These are phyloP conservation scores for Fraxinus paxiana DNA, from an alignment of 305 asterid genomes.

Conservation along the genomic window DNA sequence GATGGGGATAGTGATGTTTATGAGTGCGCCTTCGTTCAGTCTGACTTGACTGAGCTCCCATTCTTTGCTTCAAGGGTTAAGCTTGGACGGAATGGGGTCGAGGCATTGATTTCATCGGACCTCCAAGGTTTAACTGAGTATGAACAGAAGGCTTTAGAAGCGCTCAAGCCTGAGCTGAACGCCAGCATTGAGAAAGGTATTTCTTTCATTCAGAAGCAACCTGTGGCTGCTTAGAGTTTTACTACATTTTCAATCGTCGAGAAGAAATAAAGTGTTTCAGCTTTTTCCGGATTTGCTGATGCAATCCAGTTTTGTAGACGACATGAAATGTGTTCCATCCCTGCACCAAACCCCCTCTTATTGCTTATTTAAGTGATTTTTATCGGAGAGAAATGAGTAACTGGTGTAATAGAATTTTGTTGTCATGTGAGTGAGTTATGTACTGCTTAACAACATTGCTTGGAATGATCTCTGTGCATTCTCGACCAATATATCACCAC, in stretches of 20 bases:
- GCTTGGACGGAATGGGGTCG: slow-evolving; percentile 71
- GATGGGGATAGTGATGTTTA: slow-evolving; percentile 82
- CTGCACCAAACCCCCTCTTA: background rate
- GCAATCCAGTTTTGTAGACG: slow-evolving; percentile 58
- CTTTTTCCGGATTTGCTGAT: slow-evolving; percentile 22
- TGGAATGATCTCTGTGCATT: background rate
- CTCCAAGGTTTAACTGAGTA: slow-evolving; percentile 66
- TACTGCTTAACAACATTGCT: background rate
- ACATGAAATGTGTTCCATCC: slow-evolving; percentile 7
- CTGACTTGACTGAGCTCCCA: slow-evolving; percentile 66
- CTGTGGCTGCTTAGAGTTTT: slow-evolving; percentile 51
- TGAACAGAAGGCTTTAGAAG: slow-evolving; percentile 72
- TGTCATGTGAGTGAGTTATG: background rate
- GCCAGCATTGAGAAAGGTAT: slow-evolving; percentile 83
- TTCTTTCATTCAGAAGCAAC: slow-evolving; percentile 57
- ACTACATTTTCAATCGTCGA: slow-evolving; percentile 22
- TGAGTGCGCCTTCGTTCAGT: slow-evolving; percentile 67
- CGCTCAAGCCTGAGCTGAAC: slow-evolving; percentile 69
- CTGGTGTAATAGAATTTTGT: background rate
- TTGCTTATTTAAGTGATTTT: slow-evolving; percentile 16
- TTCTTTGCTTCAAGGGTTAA: slow-evolving; percentile 85
- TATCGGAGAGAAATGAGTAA: slow-evolving; percentile 8
- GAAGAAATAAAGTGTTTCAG: slow-evolving; percentile 34
- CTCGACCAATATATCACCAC: background rate
- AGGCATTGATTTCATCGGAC: slow-evolving; percentile 62